Conservation (phyloP, 1,139 yeast genomes). For the Kodamaea sp. region DNA sequence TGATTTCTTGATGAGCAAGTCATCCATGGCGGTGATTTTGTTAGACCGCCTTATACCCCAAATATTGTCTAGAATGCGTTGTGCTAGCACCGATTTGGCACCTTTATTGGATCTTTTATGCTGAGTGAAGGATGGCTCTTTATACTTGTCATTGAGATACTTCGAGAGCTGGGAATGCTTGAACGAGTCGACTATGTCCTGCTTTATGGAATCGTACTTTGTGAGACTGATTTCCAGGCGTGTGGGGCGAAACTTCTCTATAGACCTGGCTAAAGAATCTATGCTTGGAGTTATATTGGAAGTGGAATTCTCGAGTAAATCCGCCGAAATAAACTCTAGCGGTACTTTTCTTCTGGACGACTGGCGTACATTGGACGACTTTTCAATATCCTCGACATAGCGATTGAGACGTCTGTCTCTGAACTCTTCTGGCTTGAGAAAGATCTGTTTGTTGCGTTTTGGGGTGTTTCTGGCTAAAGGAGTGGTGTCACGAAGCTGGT, state of each 20-base stretch:
- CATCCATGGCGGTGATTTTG: conserved; percentile 34
- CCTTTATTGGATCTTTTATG: conserved; percentile 17
- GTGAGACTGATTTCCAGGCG: conserved; percentile 10
- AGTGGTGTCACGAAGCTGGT: conserved; percentile 14
- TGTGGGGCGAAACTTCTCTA: conserved; percentile 15
- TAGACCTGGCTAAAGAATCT: conserved; percentile 6
- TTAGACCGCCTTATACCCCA: conserved; percentile 42
- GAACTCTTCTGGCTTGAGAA: conserved; percentile 17
- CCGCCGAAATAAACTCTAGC: neutral
- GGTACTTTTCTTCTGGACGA: neutral
- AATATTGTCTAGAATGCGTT: conserved; percentile 30
- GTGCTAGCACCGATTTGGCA: conserved; percentile 15
- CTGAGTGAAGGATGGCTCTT: conserved; percentile 9
- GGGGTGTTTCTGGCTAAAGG: conserved; percentile 4
- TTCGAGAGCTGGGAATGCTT: conserved; percentile 15
- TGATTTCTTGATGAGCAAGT: conserved; percentile 38
- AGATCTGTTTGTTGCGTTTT: conserved; percentile 16
- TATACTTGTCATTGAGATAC: conserved; percentile 12
- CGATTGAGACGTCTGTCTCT: conserved; percentile 15
- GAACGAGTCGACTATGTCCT: conserved; percentile 14
- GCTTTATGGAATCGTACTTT: conserved; percentile 15
- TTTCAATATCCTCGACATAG: conserved; percentile 12
- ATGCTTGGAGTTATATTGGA: conserved; percentile 2
- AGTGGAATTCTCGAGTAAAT: conserved; percentile 1
- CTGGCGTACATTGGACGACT: conserved; percentile 6